Evolutionary conservation across 495 filamentous ascomycete genomes (phyloP).

Genomic region (Xylaria flabelliformis): DNA sequence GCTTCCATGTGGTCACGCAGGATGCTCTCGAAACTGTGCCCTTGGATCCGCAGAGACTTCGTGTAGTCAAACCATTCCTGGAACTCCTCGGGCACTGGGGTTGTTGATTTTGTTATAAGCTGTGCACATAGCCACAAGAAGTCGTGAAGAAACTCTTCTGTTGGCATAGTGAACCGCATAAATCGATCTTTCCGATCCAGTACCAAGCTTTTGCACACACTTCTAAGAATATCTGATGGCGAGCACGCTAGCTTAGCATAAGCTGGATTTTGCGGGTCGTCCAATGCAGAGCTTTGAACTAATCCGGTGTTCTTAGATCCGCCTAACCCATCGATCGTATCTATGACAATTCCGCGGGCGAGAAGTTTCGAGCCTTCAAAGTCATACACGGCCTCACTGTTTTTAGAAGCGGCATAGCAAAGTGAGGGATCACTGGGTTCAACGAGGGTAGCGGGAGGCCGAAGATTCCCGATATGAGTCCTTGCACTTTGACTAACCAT

Average conservation of each 20-base stretch:
- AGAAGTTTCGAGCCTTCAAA: not conserved
- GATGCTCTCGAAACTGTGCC: too few species aligned
- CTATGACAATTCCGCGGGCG: not conserved
- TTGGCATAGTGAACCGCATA: not conserved
- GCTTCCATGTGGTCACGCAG: too few species aligned
- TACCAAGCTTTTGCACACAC: not conserved
- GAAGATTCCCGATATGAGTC: slow-evolving; percentile 5
- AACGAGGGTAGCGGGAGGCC: not conserved
- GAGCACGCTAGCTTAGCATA: too few species aligned
- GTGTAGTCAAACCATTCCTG: too few species aligned
- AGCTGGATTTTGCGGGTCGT: not conserved
- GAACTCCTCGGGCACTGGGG: too few species aligned
- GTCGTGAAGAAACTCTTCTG: too few species aligned
- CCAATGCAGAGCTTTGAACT: not conserved
- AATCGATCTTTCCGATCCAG: not conserved
- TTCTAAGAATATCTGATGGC: not conserved
- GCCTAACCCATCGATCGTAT: not conserved
- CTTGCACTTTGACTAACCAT: not conserved
- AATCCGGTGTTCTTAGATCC: not conserved
- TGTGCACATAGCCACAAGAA: too few species aligned
- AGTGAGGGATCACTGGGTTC: not conserved
- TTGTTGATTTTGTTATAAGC: too few species aligned
- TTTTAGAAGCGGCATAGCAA: not conserved
- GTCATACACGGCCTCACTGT: not conserved
- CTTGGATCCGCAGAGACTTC: too few species aligned